phyloP scores from a whole-genome alignment of 2,329 filamentous ascomycete genomes.

The Ilyonectria destructans region DNA sequence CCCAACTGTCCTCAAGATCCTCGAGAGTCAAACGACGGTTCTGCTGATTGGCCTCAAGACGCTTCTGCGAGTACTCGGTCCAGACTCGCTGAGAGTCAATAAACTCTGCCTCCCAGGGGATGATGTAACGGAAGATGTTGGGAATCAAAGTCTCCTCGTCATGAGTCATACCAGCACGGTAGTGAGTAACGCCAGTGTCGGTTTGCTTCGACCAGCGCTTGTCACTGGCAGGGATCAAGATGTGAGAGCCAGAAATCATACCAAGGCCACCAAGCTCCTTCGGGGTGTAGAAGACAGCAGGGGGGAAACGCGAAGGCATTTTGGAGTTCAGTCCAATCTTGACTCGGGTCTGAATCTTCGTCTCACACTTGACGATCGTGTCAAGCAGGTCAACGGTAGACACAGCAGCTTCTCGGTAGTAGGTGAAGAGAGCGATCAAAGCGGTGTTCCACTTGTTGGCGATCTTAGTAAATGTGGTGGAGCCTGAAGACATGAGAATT shows the following conservation, averaged over 20 bases:
- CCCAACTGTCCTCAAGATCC: conserved; percentile 98
- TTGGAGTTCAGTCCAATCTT: conserved; percentile 99
- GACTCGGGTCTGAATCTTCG: conserved; percentile 98
- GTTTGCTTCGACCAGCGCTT: conserved; percentile 99
- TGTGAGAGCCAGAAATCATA: conserved; percentile 99
- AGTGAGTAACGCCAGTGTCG: conserved; percentile 96
- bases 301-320: conserved; percentile 99
- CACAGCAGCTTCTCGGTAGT: conserved; percentile 97
- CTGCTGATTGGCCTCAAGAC: conserved; percentile 96
- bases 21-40: conserved; percentile 95
- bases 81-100: conserved; percentile 99
- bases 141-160: conserved; percentile 98
- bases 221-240: conserved; percentile 96
- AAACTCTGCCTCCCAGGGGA: conserved; percentile 99
- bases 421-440: conserved; percentile 96
- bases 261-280: conserved; percentile 97
- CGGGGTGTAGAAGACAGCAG: conserved; percentile 98
- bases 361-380: conserved; percentile 99
- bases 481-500: conserved; percentile 99
- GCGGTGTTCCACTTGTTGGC: conserved; percentile 99
- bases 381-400: conserved; percentile 95
- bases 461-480: conserved; percentile 99
- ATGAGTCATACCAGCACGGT: conserved; percentile 97
- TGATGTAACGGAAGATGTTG: conserved; percentile 99
- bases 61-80: conserved; percentile 99